Percentiles rank a stretch among this genome's conserved stretches.
These are phyloP conservation scores for Chlorella sp. DNA, from an alignment of 139 green algal genomes.

Conservation along the genomic window DNA sequence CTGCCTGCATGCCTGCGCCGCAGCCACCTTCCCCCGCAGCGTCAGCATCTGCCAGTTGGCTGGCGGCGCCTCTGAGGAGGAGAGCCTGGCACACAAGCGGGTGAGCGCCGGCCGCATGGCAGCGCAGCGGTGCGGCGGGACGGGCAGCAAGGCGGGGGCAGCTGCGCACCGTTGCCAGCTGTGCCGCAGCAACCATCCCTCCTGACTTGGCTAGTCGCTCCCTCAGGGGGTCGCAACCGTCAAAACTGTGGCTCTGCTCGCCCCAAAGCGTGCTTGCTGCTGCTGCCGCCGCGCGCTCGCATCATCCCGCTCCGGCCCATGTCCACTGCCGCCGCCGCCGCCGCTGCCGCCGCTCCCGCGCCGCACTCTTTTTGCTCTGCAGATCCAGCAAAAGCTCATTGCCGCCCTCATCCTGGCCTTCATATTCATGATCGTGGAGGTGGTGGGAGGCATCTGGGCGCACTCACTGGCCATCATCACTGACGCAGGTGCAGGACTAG, in stretches of 20 bases:
- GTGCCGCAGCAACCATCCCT: no score
- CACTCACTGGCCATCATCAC: slow-evolving; percentile 94
- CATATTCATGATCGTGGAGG: slow-evolving; percentile 57
- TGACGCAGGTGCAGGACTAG: slow-evolving; percentile 82
- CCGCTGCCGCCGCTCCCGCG: no score
- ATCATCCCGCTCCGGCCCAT: no score
- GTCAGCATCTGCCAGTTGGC: slow-evolving; percentile 28
- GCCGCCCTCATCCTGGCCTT: slow-evolving; percentile 54
- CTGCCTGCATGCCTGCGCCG: background rate
- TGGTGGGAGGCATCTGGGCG: slow-evolving; percentile 55
- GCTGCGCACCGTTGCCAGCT: no score
- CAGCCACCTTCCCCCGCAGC: slow-evolving; percentile 28
- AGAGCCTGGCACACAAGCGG: slow-evolving; percentile 23
- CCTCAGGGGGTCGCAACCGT: background rate
- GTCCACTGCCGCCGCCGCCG: no score
- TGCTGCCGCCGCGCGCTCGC: background rate
- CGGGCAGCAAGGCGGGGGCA: no score
- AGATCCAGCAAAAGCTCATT: slow-evolving; percentile 59
- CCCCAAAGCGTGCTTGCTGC: background rate
- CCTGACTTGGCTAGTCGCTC: background rate
- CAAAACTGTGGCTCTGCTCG: background rate
- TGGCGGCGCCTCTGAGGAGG: slow-evolving; percentile 11
- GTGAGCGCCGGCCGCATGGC: background rate
- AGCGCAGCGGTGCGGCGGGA: no score
- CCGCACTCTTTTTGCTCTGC: background rate